Conservation (phyloP, 1,139 yeast species). For the Yamadazyma kanchanaburiensis region DNA sequence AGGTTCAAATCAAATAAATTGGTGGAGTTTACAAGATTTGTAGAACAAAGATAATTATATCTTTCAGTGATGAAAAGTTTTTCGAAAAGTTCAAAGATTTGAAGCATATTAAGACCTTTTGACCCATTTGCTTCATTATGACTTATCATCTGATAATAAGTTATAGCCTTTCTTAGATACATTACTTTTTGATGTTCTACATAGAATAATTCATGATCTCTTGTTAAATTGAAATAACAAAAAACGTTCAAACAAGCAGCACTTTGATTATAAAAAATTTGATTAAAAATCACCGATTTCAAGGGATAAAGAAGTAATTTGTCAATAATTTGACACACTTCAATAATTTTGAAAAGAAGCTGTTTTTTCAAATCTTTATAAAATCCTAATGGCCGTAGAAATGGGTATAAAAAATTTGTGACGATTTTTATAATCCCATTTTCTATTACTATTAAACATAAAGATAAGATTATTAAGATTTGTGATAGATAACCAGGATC, state of each 20-base stretch:
- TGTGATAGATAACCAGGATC: constrained; percentile 33
- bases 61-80: constrained; percentile 32
- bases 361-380: constrained; percentile 16
- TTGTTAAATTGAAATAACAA: constrained; percentile 27
- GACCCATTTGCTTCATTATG: constrained; percentile 9
- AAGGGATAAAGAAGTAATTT: constrained; percentile 11
- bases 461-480: constrained; percentile 25
- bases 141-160: constrained; percentile 34
- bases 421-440: constrained; percentile 28
- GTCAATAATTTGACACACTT: constrained; percentile 28
- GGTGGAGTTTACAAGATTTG: constrained; percentile 17
- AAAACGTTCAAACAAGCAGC: constrained; percentile 31
- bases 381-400: constrained; percentile 8
- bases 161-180: constrained; percentile 32
- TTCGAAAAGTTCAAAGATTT: constrained; percentile 35
- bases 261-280: constrained; percentile 32
- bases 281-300: constrained; percentile 7
- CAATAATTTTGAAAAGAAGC: constrained; percentile 19
- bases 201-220: constrained; percentile 18
- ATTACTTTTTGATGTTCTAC: constrained; percentile 32
- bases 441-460: constrained; percentile 29
- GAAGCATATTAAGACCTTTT: constrained; percentile 16
- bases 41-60: constrained; percentile 27
- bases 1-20: constrained; percentile 12
- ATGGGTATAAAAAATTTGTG: constrained; percentile 20